Conservation (phyloP, 306 rosid genomes). For the Hylodesmum podocarpum region DNA sequence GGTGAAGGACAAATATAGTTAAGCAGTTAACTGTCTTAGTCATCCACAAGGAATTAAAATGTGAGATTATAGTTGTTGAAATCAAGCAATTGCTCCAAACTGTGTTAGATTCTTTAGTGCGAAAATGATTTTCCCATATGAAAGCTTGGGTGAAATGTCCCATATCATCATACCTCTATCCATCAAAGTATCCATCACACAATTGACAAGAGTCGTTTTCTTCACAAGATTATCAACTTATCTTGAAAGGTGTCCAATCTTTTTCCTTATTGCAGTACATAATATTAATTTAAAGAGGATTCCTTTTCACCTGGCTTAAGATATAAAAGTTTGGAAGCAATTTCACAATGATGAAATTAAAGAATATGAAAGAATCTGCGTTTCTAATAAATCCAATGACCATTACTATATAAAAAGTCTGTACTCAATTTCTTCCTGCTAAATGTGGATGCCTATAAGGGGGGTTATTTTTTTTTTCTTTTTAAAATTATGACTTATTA, state of each 20-base stretch:
- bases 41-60: slow-evolving; percentile 20
- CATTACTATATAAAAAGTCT: not conserved
- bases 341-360: slow-evolving; percentile 22
- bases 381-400: not conserved
- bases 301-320: slow-evolving; percentile 28
- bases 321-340: slow-evolving; percentile 30
- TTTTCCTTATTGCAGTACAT: slow-evolving; percentile 44
- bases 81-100: slow-evolving; percentile 40
- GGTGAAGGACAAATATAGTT: slow-evolving; percentile 43
- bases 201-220: slow-evolving; percentile 43
- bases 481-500: too few species aligned
- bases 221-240: slow-evolving; percentile 40
- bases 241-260: slow-evolving; percentile 65
- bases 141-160: slow-evolving; percentile 61
- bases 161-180: slow-evolving; percentile 31
- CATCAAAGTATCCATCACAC: slow-evolving; percentile 23
- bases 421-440: not conserved
- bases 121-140: slow-evolving; percentile 37
- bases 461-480: too few species aligned
- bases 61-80: slow-evolving; percentile 30
- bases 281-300: slow-evolving; percentile 6
- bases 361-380: not conserved
- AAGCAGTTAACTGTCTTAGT: slow-evolving; percentile 44
- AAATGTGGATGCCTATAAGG: too few species aligned
- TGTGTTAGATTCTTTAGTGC: slow-evolving; percentile 32